Base-by-base conservation (phyloP, 2,329 filamentous ascomycete genomes). In the Talaromyces amestolkiae region DNA sequence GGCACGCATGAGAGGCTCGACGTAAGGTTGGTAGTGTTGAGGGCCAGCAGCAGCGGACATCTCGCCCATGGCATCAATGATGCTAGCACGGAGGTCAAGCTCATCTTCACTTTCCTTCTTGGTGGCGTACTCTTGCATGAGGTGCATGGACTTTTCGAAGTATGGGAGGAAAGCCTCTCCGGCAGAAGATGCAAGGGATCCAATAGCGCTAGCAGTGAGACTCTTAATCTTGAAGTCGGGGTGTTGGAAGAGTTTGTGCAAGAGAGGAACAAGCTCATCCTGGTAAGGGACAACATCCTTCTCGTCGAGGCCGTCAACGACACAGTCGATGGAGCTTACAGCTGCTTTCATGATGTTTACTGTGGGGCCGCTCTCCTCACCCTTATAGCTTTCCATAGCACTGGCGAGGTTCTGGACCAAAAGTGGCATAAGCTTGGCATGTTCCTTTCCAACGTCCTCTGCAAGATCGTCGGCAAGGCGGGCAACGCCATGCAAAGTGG, bases 61-160 rank as follows among this genome's bases (percentile, higher is more conserved):
- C 77, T 93, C 93, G 66, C 93, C 94, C 84, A 99, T 91, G 27
- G 93, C 89, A 81, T 99, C 95, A 71, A 92, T 93, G 45, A 96
- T 92, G 65, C 92, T 91, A 71, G 92, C 93, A 71, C 95, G 89
- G 39, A 98, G 87, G 69, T 96, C 90, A 63, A 98, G 87, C 75
- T 97, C 92, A 61, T 96, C 93, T 70, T 96, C 91, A 66, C 87
- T 91, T 62, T 93, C 91, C 83, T 97, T 97, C 78, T 96, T 89
- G 63, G 86, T 85, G 69, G 95, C 90, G 72, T 92, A 97, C 63
- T 87, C 86, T 63, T 91, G 92, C 65, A 98, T 87, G n/a, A 91
- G 88, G 68, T 91, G 86, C 92, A 99, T 97, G 33, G 92, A 93
- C 69, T 91, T 85, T 72, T 92, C 87, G 76, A 98, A 97, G 84